Base-by-base conservation (phyloP, 495 filamentous ascomycete genomes). In the Daldinia bambusicola region DNA sequence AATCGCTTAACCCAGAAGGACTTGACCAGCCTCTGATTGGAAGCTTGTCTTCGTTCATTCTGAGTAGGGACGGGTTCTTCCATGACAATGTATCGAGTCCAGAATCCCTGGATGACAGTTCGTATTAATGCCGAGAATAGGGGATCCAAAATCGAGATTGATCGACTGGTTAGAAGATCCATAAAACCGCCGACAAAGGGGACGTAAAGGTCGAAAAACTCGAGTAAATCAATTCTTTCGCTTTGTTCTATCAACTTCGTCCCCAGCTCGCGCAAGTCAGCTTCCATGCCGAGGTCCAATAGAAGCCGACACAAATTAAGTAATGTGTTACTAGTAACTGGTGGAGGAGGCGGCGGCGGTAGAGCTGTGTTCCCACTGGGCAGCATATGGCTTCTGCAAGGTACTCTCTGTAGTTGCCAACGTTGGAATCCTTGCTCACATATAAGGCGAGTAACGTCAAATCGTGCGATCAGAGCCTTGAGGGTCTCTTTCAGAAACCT, bases 401-500 rank as follows among this genome's bases (percentile, higher is more conserved):
- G 8, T 20, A 2, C 37, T 36, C 37, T 56, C 18, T 37, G n/a
- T n/a, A 26, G 48, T 26, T 61, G 48, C 57, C 48, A 48, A 26
- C 37, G 37, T 20, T 36, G 37, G 34, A 67, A 67, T 6, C 57
- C 64, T 9, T 61, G 13, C 12, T 55, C 45, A 22, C 56, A 55
- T 7, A 61, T 31, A 38, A 67, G 36, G 9, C 36, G 48, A 38
- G n/a, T n/a, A 13, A 67, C 57, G 12, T 67, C 56, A 2, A 67
- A 36, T n/a, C 30, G 55, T 34, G 1, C 37, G 26, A 67, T 20
- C 9, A 61, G 18, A 12, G 48, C 43, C 16, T 48, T 67, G 9
- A 67, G 16, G 5, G 45, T 55, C n/a, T n/a, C 37, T 61, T 55
- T 67, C 8, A 67, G 36, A 32, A 59, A 61, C 12, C 10, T 34